phyloP scores from a whole-genome alignment of 2,329 filamentous ascomycete genomes.

The Fusarium keratoplasticum region DNA sequence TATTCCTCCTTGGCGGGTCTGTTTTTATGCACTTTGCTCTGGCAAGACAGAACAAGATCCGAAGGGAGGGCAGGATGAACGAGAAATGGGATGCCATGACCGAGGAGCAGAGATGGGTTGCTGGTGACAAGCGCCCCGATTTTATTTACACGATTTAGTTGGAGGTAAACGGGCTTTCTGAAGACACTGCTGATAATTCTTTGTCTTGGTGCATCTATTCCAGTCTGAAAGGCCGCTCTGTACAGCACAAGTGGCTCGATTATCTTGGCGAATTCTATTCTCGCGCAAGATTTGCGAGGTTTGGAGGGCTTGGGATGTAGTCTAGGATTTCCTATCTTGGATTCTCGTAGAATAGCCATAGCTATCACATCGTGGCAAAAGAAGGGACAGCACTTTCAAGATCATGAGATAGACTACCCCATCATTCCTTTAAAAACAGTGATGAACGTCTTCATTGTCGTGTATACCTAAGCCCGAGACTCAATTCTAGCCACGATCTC shows the following conservation, averaged over 20 bases:
- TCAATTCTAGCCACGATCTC: not conserved
- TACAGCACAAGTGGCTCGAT: not conserved
- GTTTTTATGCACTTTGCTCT: conserved; percentile 70
- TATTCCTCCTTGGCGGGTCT: conserved; percentile 74
- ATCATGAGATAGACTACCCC: too few relatives aligned
- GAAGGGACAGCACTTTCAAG: not conserved
- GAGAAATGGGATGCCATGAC: conserved; percentile 66
- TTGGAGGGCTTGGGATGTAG: too few relatives aligned
- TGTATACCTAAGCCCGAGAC: too few relatives aligned
- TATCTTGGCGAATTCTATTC: not conserved
- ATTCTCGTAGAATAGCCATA: not conserved
- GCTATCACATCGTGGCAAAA: not conserved
- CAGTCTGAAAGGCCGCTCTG: not conserved
- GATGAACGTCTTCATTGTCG: too few relatives aligned
- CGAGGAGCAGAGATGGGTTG: conserved; percentile 63
- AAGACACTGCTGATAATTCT: not conserved
- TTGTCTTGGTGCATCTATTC: not conserved
- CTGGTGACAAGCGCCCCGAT: conserved; percentile 65
- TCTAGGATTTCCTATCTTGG: not conserved
- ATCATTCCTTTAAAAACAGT: too few relatives aligned
- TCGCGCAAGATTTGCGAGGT: not conserved
- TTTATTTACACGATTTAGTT: conserved; percentile 49
- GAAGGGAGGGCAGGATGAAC: conserved; percentile 67
- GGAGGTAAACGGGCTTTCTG: not conserved
- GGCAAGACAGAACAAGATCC: conserved; percentile 68